phyloP scores from a whole-genome alignment of 129 eudicot species.

The Ambrosia trifida region DNA sequence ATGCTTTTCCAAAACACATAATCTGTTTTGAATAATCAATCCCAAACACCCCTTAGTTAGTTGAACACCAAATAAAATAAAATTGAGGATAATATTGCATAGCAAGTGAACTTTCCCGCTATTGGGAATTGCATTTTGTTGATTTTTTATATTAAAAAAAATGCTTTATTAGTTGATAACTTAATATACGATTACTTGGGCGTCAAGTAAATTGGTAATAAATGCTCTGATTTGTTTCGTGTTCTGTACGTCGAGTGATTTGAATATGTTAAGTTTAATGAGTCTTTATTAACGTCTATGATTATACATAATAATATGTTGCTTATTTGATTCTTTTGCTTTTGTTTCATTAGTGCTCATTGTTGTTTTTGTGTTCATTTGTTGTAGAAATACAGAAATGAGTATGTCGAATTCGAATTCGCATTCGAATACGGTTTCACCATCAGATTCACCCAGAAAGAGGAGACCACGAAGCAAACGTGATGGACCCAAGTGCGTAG shows the following conservation, averaged over 20 bases:
- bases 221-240: not conserved
- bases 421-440: conserved; percentile 15
- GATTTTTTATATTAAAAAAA: not conserved
- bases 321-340: not conserved
- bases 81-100: not conserved
- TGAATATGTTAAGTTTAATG: not conserved
- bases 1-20: too few species aligned
- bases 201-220: conserved; percentile 18
- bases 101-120: conserved; percentile 10
- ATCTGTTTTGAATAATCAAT: too few species aligned
- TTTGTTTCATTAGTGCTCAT: not conserved
- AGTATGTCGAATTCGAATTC: conserved; percentile 19
- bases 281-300: not conserved
- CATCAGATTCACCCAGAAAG: conserved; percentile 44
- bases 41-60: too few species aligned
- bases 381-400: conserved; percentile 32
- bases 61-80: too few species aligned
- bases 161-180: not conserved
- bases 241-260: not conserved
- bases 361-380: not conserved
- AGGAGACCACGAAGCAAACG: conserved; percentile 54
- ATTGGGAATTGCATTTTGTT: not conserved
- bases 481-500: conserved; percentile 48
- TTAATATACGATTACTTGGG: conserved; percentile 16
- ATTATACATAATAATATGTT: too few species aligned